Base-by-base conservation (phyloP, 257 asterid species). In the Catharanthus roseus region DNA sequence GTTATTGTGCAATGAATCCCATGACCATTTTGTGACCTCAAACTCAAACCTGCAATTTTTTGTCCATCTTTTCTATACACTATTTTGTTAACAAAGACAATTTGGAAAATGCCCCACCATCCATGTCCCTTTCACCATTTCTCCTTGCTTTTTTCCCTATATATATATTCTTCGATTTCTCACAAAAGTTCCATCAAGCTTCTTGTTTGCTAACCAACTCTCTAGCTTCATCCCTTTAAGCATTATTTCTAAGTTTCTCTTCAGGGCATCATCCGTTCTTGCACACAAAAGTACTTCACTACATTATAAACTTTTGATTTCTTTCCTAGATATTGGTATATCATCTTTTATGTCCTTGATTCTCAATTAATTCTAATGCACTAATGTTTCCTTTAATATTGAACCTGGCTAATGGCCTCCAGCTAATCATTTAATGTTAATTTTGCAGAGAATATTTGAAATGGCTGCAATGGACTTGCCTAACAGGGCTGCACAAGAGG, bases 391-490 rank as follows among this genome's bases (percentile, higher is more conserved):
- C 18, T 44, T 49, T 5, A 45, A 28, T 28, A 12, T 19, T 19
- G 61, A 7, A 26, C 38, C 26, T 67, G 7, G 5, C 4, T 3
- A 53, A 51, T 28, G 31, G 31, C 26, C 18, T 34, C 10, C 53
- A 0, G 41, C 5, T 12, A 23, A 45, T 36, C 51, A 16, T 34
- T 24, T 66, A 10, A 28, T 38, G 51, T 24, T 56, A 65, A 31
- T 65, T 47, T 75, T 83, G 80, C 89, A 88, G 92, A 78, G 84
- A 72, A 69, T 73, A 78, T 67, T 79, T 86, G 73, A 78, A 82
- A 36, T 80, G 82, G 62, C 85, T 68, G 73, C 84, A 68, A 76
- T 68, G 79, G 83, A 73, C 76, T 49, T 62, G n/a, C 73, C 72
- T 49, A 54, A 60, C 68, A 4, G 75, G 64, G 63, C 54, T 33